phyloP scores from a whole-genome alignment of 305 asterid genomes.

The Rubia balearica region DNA sequence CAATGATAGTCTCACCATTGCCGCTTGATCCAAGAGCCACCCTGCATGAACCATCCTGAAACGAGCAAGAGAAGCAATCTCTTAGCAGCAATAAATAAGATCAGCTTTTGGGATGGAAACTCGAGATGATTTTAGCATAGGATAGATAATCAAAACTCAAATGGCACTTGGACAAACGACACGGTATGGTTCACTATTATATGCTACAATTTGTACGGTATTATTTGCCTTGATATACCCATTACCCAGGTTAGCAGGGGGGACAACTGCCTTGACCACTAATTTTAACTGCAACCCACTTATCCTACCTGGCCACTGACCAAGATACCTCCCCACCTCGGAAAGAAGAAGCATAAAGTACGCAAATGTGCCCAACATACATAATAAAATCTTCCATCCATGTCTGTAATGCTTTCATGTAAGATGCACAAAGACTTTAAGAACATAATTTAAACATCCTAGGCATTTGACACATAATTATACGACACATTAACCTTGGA shows the following conservation, averaged over 20 bases:
- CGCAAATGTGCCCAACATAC: not conserved
- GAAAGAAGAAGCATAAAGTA: not conserved
- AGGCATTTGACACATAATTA: not conserved
- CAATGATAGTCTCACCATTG: conserved; percentile 59
- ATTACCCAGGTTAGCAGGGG: too few relatives aligned
- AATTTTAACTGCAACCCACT: not conserved
- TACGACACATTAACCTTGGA: not conserved
- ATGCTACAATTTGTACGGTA: too few relatives aligned
- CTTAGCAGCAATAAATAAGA: not conserved
- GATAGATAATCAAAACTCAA: not conserved
- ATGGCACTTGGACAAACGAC: not conserved
- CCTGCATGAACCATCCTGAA: conserved; percentile 82
- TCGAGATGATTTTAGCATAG: not conserved
- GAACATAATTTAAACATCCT: not conserved
- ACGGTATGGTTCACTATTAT: too few relatives aligned
- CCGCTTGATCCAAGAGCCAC: conserved; percentile 72
- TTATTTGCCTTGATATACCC: too few relatives aligned
- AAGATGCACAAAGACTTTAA: not conserved
- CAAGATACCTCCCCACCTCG: not conserved
- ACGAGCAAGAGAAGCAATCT: conserved; percentile 7
- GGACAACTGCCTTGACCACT: not conserved
- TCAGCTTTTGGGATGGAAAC: not conserved
- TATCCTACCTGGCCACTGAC: not conserved
- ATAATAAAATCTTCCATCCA: not conserved
- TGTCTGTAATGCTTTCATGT: not conserved